A percentile compares a stretch with the other conserved stretches of the same genome.
Evolutionary conservation across 345 rosid species (phyloP).

Genomic region (Sisymbrium altissimum): DNA sequence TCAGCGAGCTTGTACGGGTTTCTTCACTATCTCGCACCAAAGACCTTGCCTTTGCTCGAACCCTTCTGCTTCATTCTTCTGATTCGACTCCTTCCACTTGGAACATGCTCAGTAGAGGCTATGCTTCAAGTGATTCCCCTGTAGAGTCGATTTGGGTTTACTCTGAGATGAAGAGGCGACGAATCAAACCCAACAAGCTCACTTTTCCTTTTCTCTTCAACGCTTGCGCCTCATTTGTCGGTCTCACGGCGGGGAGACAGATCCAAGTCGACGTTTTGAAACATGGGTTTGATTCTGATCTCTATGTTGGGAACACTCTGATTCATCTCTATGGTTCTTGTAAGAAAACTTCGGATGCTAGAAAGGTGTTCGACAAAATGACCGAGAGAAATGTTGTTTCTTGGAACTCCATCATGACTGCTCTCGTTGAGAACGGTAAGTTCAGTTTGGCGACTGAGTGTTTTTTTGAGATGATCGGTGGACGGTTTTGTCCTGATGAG

Average conservation of each 20-base stretch:
- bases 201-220: constrained; percentile 75
- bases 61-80: constrained; percentile 40
- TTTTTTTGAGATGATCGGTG: constrained; percentile 50
- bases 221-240: constrained; percentile 49
- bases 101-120: constrained; percentile 66
- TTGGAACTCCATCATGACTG: constrained; percentile 74
- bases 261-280: constrained; percentile 59
- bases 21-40: constrained; percentile 48
- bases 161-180: constrained; percentile 56
- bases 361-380: constrained; percentile 77
- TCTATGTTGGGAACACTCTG: constrained; percentile 63
- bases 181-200: constrained; percentile 54
- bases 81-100: constrained; percentile 49
- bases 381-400: constrained; percentile 57
- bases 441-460: constrained; percentile 43
- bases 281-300: constrained; percentile 61
- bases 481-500: constrained; percentile 53
- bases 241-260: constrained; percentile 59
- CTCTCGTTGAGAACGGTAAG: constrained; percentile 47
- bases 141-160: constrained; percentile 50
- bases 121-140: constrained; percentile 52
- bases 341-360: constrained; percentile 48
- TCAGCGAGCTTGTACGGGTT: constrained; percentile 49
- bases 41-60: constrained; percentile 45
- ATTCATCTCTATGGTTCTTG: constrained; percentile 66